phyloP scores from a whole-genome alignment of 2,329 filamentous ascomycete species.

The Metarhizium brunneum region DNA sequence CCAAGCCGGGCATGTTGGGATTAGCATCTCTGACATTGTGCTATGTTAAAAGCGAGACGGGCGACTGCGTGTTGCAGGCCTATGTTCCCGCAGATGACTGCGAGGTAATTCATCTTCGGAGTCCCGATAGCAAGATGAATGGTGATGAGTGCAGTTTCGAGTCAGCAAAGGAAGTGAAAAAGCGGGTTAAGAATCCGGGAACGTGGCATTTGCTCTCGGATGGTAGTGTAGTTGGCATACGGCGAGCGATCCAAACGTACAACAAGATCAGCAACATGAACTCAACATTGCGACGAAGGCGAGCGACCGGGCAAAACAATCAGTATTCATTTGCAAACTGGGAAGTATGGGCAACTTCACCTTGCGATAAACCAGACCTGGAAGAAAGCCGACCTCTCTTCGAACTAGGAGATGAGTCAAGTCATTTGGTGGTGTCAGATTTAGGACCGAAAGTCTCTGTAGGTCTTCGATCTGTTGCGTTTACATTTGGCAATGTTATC shows the following conservation, averaged over 20 bases:
- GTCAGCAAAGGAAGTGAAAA: conserved; percentile 40
- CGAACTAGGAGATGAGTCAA: conserved; percentile 28
- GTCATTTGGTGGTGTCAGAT: conserved; percentile 54
- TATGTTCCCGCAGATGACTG: conserved; percentile 45
- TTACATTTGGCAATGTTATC: conserved; percentile 63
- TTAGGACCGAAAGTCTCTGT: conserved; percentile 56
- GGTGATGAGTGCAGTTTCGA: conserved; percentile 41
- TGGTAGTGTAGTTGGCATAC: conserved; percentile 54
- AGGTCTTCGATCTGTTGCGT: conserved; percentile 55
- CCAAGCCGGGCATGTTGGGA: conserved; percentile 44
- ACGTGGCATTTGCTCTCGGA: conserved; percentile 53
- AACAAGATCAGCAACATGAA: neutral
- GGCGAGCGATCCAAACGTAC: conserved; percentile 28
- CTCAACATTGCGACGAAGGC: conserved; percentile 2
- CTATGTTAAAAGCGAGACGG: conserved; percentile 50
- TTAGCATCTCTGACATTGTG: conserved; percentile 55
- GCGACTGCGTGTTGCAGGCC: conserved; percentile 56
- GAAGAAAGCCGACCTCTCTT: conserved; percentile 38
- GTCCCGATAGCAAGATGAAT: conserved; percentile 21
- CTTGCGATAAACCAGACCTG: conserved; percentile 32
- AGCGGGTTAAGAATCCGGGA: conserved; percentile 52
- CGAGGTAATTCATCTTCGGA: conserved; percentile 48
- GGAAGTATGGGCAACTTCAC: conserved; percentile 46
- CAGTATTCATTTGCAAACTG: conserved; percentile 22
- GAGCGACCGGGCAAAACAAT: neutral